Evolutionary conservation across 331 rosid species (phyloP).

Genomic region (Rosa hybrid): DNA sequence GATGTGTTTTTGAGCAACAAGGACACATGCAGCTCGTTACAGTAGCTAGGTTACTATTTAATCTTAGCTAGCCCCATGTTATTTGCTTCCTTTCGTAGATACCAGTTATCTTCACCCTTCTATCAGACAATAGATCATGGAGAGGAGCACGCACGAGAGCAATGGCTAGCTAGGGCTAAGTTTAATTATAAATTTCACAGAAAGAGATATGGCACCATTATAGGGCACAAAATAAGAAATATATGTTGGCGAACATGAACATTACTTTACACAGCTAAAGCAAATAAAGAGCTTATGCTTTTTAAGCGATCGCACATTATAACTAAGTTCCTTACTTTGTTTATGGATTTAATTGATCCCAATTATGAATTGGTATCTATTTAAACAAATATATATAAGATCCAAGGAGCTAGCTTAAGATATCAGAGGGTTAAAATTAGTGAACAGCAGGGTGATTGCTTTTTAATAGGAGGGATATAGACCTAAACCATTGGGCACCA

Average conservation of each 20-base stretch:
- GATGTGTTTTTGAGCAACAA: conserved; percentile 7
- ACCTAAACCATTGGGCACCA: conserved; percentile 57
- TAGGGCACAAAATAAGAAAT: conserved; percentile 22
- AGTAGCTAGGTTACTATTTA: background rate
- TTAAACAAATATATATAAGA: conserved; percentile 12
- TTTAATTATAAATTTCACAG: conserved; percentile 1
- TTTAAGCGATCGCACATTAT: conserved; percentile 5
- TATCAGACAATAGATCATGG: conserved; percentile 25
- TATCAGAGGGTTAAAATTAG: conserved; percentile 12
- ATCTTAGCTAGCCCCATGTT: background rate
- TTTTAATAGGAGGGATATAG: conserved; percentile 28
- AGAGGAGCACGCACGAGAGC: conserved; percentile 12
- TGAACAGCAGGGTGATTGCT: conserved; percentile 17
- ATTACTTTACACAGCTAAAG: conserved; percentile 28
- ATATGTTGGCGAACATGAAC: conserved; percentile 10
- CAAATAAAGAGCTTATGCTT: conserved; percentile 22
- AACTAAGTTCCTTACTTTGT: background rate
- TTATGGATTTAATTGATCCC: conserved; percentile 11
- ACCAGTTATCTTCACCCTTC: conserved; percentile 16
- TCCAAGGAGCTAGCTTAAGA: conserved; percentile 5
- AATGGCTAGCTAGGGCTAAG: background rate
- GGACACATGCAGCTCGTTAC: background rate
- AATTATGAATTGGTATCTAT: background rate
- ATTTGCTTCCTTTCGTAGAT: background rate
- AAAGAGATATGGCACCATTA: conserved; percentile 33